Evolutionary conservation across 345 rosid genomes (phyloP).

Genomic region (Brassica cretica): DNA sequence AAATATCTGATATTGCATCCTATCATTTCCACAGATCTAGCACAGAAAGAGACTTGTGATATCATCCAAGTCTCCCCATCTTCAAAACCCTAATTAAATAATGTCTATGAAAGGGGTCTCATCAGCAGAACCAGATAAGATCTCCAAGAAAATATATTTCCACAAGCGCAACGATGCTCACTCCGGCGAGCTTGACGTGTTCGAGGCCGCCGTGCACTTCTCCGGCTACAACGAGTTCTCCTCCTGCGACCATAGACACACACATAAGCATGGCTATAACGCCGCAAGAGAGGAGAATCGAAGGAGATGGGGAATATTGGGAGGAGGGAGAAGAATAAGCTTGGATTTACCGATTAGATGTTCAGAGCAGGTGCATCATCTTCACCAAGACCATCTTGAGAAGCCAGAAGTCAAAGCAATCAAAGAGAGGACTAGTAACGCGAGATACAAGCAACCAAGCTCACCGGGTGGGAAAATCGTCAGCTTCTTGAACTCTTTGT

Average conservation of each 20-base stretch:
- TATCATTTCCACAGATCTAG: constrained; percentile 32
- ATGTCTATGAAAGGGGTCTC: constrained; percentile 65
- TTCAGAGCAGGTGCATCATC: constrained; percentile 43
- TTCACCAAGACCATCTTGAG: constrained; percentile 21
- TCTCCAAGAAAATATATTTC: constrained; percentile 47
- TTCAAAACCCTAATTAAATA: constrained; percentile 15
- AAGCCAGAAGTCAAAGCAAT: constrained; percentile 39
- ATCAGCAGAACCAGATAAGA: constrained; percentile 45
- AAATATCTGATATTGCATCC: constrained; percentile 44
- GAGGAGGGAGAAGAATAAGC: constrained; percentile 59
- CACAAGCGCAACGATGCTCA: constrained; percentile 47
- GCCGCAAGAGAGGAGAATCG: constrained; percentile 47
- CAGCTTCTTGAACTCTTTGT: constrained; percentile 83
- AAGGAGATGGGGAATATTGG: constrained; percentile 46
- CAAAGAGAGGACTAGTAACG: constrained; percentile 51
- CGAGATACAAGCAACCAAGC: constrained; percentile 71
- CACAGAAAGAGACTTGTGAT: constrained; percentile 32
- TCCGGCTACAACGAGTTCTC: constrained; percentile 47
- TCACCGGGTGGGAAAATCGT: constrained; percentile 90
- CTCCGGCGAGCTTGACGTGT: constrained; percentile 84
- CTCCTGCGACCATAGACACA: constrained; percentile 30
- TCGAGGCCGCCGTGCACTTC: constrained; percentile 86
- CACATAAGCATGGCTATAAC: constrained; percentile 42
- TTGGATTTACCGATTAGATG: constrained; percentile 57
- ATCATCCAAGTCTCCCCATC: constrained; percentile 12